Evolutionary conservation across 441 rosid genomes (phyloP).

Genomic region (Hura crepitans): DNA sequence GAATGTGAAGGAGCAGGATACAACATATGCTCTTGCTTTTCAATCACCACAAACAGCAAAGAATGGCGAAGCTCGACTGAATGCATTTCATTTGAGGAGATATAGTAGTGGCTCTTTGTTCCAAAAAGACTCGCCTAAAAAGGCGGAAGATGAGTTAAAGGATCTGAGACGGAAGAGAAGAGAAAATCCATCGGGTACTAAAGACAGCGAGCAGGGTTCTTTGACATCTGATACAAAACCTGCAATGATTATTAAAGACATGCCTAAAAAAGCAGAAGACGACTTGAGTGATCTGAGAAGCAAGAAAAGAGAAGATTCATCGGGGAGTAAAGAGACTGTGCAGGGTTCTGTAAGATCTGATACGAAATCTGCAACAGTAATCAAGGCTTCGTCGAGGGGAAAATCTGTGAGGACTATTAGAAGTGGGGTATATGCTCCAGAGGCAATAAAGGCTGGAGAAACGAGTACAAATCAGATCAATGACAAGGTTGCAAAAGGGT

Average conservation of each 20-base stretch:
- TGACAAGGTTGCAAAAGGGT: conserved; percentile 18
- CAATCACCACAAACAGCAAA: conserved; percentile 24
- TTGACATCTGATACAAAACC: conserved; percentile 25
- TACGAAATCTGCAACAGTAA: conserved; percentile 23
- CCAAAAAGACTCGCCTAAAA: conserved; percentile 26
- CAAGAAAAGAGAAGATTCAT: conserved; percentile 30
- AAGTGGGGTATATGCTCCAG: conserved; percentile 24
- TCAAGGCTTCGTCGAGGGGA: conserved; percentile 44
- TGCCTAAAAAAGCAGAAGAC: conserved; percentile 27
- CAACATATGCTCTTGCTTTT: conserved; percentile 43
- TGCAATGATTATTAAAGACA: conserved; percentile 9
- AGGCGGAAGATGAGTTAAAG: conserved; percentile 33
- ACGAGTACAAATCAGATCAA: conserved; percentile 16
- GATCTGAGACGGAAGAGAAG: conserved; percentile 25
- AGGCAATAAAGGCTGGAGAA: conserved; percentile 23
- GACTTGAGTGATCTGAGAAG: conserved; percentile 29
- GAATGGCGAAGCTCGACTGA: conserved; percentile 26
- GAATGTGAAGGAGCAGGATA: conserved; percentile 32
- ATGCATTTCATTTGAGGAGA: conserved; percentile 46
- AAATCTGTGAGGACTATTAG: conserved; percentile 67
- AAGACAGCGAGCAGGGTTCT: conserved; percentile 31
- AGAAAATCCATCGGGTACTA: conserved; percentile 25
- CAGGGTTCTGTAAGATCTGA: conserved; percentile 35
- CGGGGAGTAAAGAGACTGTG: conserved; percentile 25
- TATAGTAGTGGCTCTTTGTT: conserved; percentile 46